phyloP scores from a whole-genome alignment of 2,329 filamentous ascomycete species.

The Paracoccidioides lutzii region DNA sequence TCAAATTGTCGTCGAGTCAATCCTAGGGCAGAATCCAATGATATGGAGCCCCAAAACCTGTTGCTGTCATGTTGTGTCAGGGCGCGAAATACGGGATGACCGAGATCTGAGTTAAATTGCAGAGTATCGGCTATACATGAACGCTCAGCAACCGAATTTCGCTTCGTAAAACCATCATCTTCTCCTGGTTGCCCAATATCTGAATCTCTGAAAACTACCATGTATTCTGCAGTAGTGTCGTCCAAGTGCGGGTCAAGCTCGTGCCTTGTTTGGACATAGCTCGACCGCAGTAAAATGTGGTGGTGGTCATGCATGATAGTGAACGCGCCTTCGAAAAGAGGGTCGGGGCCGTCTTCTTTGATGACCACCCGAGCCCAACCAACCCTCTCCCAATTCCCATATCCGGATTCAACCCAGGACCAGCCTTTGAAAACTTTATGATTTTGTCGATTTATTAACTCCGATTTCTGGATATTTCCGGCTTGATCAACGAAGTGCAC shows the following conservation, averaged over 20 bases:
- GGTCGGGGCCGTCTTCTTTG: conserved; percentile 58
- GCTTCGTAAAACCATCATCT: conserved; percentile 55
- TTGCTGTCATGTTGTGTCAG: conserved; percentile 38
- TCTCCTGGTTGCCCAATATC: conserved; percentile 48
- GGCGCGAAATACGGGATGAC: conserved; percentile 48
- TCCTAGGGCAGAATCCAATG: conserved; percentile 56
- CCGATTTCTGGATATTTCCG: conserved; percentile 53
- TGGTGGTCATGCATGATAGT: conserved; percentile 69
- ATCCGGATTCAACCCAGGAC: conserved; percentile 53
- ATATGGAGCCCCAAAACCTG: conserved; percentile 46
- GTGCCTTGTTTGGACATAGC: conserved; percentile 61
- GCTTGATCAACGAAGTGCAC: conserved; percentile 60
- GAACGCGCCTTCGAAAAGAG: conserved; percentile 85
- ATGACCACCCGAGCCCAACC: conserved; percentile 81
- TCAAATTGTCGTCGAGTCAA: conserved; percentile 51
- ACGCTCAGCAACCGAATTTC: conserved; percentile 35
- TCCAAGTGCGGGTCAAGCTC: conserved; percentile 54
- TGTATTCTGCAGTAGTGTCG: conserved; percentile 52
- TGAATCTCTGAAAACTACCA: conserved; percentile 87
- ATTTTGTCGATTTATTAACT: conserved; percentile 56
- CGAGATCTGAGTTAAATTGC: conserved; percentile 60
- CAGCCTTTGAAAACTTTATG: conserved; percentile 78
- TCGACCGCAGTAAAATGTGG: conserved; percentile 64
- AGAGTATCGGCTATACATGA: conserved; percentile 65
- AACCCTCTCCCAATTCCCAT: conserved; percentile 60